Evolutionary conservation across 805 yeast genomes (phyloP), one percentile per base, ranked within the genome.

Genomic region (Saturnispora galanensis): DNA sequence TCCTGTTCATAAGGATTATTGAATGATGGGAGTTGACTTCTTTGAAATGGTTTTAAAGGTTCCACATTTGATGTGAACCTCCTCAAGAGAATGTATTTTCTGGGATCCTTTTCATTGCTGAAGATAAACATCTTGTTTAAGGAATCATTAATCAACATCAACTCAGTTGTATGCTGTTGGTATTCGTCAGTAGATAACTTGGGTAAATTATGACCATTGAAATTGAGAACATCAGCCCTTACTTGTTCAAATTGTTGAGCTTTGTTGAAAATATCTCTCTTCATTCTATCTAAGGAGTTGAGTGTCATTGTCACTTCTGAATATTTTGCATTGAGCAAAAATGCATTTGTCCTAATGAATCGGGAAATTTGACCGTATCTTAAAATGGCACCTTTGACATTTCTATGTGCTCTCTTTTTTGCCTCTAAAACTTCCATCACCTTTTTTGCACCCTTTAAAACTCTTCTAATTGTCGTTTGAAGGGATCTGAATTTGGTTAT

Each of bases 111-210:
- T n/a, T 18, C 33, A 12, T 38, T 32, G 10, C 46, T 33, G 4
- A 50, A 37, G 39, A 41, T 46, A 16, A 16, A 46, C 40, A 50
- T 38, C 11, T 33, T 28, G 10, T 39, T 42, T n/a, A 47, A 29
- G 32, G 51, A 18, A 38, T 44, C 44, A 21, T 46, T 40, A 4
- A 50, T 46, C 4, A 48, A 17, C 21, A 18, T 39, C 10, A 35
- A 16, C 34, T 50, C 49, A 4, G 16, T 26, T 16, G 46, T 15
- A 6, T 31, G 26, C 33, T 31, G 41, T 8, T 28, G 10, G 30
- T 32, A 43, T 13, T 37, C 28, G 11, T 33, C 30, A 7, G 30
- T 21, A 11, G 29, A 28, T 10, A 33, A 28, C 13, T 12, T 13
- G 42, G 42, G 15, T 38, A 21, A 32, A n/a, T 16, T 10, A 26